Percentiles rank a stretch among this genome's conserved stretches.
phyloP scores from a whole-genome alignment of 2,329 filamentous ascomycete genomes.

The Helotiales sp. region DNA sequence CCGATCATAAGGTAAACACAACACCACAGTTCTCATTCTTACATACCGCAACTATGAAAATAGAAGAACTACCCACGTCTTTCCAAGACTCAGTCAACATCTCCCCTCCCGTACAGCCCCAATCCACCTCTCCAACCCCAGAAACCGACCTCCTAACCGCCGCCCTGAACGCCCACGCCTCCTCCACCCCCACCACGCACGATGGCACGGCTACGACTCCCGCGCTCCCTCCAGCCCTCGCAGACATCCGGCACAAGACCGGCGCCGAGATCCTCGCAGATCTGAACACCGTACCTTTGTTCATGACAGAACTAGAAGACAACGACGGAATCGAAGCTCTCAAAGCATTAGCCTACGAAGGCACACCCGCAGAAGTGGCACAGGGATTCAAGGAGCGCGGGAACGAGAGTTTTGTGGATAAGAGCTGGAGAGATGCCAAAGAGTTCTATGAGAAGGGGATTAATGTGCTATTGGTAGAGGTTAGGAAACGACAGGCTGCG shows the following conservation, averaged over 20 bases:
- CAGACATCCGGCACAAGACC: conserved; percentile 58
- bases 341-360: conserved; percentile 90
- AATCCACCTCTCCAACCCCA: conserved; percentile 14
- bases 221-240: conserved; percentile 61
- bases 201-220: conserved; percentile 38
- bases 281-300: conserved; percentile 78
- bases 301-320: conserved; percentile 93
- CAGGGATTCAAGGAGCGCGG: conserved; percentile 88
- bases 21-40: neutral
- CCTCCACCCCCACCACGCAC: conserved; percentile 18
- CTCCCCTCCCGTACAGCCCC: conserved; percentile 8
- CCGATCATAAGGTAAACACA: neutral
- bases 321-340: conserved; percentile 86
- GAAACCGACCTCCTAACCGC: conserved; percentile 38
- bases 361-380: conserved; percentile 81
- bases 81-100: conserved; percentile 26
- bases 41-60: conserved; percentile 35
- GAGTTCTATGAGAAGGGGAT: conserved; percentile 94
- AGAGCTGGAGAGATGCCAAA: conserved; percentile 79
- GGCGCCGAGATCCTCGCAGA: conserved; percentile 65
- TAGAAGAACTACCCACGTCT: conserved; percentile 37
- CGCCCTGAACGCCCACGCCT: conserved; percentile 35
- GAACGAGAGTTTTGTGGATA: conserved; percentile 81
- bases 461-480: conserved; percentile 68
- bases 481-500: conserved; percentile 54